Conservation (phyloP, 768 basidiomycete genomes). For the Obba rivulosa region DNA sequence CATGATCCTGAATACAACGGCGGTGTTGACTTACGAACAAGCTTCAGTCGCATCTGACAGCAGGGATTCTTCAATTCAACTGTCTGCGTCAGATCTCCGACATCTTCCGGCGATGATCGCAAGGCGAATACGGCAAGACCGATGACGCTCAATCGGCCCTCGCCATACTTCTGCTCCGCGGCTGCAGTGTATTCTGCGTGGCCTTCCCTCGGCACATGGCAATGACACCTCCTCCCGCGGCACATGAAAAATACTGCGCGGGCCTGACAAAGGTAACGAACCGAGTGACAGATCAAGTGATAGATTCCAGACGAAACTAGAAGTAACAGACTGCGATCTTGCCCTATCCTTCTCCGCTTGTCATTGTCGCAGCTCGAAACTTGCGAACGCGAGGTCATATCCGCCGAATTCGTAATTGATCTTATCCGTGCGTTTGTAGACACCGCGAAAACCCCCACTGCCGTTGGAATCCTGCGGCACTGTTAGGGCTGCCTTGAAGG, state of each 20-base stretch:
- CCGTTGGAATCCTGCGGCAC: conserved; percentile 15
- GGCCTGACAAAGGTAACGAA: background rate
- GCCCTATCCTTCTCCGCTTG: background rate
- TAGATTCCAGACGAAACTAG: background rate
- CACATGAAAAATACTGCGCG: background rate
- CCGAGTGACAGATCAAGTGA: background rate
- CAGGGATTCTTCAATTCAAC: too few relatives aligned
- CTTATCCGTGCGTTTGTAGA: conserved; percentile 86
- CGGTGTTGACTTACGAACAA: too few relatives aligned
- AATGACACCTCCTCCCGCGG: background rate
- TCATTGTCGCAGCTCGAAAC: conserved; percentile 55
- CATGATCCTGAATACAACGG: too few relatives aligned
- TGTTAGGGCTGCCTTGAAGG: conserved; percentile 62
- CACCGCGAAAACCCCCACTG: conserved; percentile 19
- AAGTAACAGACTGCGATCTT: background rate
- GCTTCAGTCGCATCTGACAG: too few relatives aligned
- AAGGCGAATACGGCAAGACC: too few relatives aligned
- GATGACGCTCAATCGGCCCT: too few relatives aligned
- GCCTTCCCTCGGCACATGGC: background rate
- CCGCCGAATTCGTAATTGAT: conserved; percentile 98
- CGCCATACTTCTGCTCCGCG: too few relatives aligned
- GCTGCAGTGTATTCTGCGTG: too few relatives aligned
- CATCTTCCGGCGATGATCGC: too few relatives aligned
- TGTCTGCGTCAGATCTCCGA: too few relatives aligned
- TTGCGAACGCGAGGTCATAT: conserved; percentile 87